Conservation (phyloP, 75 land plant genomes). For the Cryptomeria japonica region DNA sequence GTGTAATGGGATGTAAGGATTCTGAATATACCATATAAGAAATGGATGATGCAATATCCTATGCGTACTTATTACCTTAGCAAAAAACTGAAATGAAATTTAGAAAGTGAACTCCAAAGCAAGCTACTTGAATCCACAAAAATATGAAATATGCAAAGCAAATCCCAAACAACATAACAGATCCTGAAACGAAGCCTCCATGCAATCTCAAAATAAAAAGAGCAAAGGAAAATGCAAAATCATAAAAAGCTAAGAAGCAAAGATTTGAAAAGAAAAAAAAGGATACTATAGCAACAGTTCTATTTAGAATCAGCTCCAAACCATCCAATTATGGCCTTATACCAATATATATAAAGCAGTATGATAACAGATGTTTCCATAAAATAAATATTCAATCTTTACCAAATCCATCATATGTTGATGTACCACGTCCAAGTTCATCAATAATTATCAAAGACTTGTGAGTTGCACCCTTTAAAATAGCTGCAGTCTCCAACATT, state of each 20-base stretch:
- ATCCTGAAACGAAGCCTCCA: neutral
- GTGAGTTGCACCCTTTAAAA: conserved; percentile 88
- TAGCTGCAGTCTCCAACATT: conserved; percentile 98
- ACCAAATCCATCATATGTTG: conserved; percentile 99
- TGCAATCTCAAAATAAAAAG: neutral
- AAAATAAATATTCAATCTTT: conserved; percentile 14
- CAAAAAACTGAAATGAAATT: neutral
- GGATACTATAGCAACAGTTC: neutral
- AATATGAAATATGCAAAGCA: neutral
- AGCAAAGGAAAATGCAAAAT: neutral
- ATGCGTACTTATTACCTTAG: neutral
- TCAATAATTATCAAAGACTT: conserved; percentile 93
- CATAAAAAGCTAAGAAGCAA: neutral
- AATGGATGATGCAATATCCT: neutral
- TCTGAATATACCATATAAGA: neutral
- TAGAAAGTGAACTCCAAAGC: neutral
- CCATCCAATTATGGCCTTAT: neutral
- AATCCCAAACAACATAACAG: neutral
- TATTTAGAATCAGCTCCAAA: neutral
- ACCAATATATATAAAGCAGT: neutral
- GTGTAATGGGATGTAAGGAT: neutral
- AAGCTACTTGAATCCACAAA: neutral
- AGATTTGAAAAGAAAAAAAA: neutral
- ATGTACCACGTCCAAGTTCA: conserved; percentile 98
- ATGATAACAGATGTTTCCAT: neutral